A percentile compares a stretch with the other conserved stretches of the same genome.
These are phyloP conservation scores for Monascus purpureus DNA, from an alignment of 495 filamentous ascomycete species.

Conservation along the genomic window DNA sequence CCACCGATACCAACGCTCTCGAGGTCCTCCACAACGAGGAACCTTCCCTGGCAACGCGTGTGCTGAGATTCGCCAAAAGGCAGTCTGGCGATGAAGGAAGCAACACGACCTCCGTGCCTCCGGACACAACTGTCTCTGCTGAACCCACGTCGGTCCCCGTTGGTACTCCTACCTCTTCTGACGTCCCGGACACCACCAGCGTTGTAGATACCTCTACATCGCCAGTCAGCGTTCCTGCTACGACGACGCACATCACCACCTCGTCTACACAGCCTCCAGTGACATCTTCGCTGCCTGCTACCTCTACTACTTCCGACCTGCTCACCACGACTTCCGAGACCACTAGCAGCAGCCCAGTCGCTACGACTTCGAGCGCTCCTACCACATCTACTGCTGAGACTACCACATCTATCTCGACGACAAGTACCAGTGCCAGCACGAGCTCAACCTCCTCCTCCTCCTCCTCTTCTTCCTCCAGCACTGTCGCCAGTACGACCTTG, in stretches of 20 bases:
- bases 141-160: too few relatives aligned
- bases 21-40: slow-evolving; percentile 35
- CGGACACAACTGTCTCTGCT: slow-evolving; percentile 5
- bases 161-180: too few relatives aligned
- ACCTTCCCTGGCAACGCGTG: slow-evolving; percentile 25
- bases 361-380: not conserved
- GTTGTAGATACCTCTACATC: too few relatives aligned
- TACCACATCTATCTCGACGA: slow-evolving; percentile 5
- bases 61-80: slow-evolving; percentile 30
- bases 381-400: slow-evolving; percentile 1
- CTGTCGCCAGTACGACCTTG: slow-evolving; percentile 10
- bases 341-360: too few relatives aligned
- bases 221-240: too few relatives aligned
- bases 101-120: slow-evolving; percentile 1
- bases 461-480: slow-evolving; percentile 20
- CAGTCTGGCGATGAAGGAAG: slow-evolving; percentile 10
- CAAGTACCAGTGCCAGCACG: slow-evolving; percentile 27
- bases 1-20: slow-evolving; percentile 29
- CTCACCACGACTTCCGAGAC: too few relatives aligned
- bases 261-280: slow-evolving; percentile 4
- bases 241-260: slow-evolving; percentile 4
- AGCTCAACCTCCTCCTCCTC: slow-evolving; percentile 23
- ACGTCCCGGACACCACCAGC: too few relatives aligned
- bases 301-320: slow-evolving; percentile 6
- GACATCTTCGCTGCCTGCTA: slow-evolving; percentile 2